Evolutionary conservation across 108 stramenopile genomes (phyloP).

Genomic region (Discostella stelligeroides): DNA sequence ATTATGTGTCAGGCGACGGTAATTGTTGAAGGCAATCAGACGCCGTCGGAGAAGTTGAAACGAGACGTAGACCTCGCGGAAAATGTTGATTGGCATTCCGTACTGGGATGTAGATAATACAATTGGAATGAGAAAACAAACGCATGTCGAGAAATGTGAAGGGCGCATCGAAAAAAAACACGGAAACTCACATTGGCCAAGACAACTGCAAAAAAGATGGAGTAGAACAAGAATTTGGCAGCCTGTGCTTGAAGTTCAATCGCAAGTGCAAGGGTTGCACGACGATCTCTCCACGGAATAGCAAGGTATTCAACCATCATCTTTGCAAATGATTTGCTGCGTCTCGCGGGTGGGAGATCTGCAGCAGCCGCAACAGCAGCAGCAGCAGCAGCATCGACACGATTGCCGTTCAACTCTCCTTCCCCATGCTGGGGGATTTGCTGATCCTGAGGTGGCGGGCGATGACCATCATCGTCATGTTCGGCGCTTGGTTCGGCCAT

Average conservation of each 20-base stretch:
- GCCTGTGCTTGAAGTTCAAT: constrained; percentile 93
- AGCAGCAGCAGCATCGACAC: not conserved
- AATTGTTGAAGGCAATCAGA: constrained; percentile 78
- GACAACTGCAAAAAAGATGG: constrained; percentile 94
- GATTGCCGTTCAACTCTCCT: not conserved
- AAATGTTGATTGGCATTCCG: constrained; percentile 95
- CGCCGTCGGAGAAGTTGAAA: constrained; percentile 80
- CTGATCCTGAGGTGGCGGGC: not conserved
- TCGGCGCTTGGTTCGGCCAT: constrained; percentile 28
- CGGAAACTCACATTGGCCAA: constrained; percentile 65
- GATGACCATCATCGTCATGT: not conserved
- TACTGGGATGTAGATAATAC: constrained; percentile 40
- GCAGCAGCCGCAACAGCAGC: constrained; percentile 7
- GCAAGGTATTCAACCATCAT: constrained; percentile 45
- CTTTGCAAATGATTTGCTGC: constrained; percentile 21
- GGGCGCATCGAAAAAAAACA: not conserved
- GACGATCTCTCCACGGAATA: constrained; percentile 78
- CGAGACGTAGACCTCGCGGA: constrained; percentile 90
- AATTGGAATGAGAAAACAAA: not conserved
- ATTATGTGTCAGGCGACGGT: constrained; percentile 87
- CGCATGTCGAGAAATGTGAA: not conserved
- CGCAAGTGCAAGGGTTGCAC: constrained; percentile 84
- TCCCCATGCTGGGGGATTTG: not conserved
- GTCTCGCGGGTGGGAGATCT: not conserved
- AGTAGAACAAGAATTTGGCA: constrained; percentile 92